Evolutionary conservation across 2,329 filamentous ascomycete genomes (phyloP).

Genomic region (Purpureocillium lavendulum): DNA sequence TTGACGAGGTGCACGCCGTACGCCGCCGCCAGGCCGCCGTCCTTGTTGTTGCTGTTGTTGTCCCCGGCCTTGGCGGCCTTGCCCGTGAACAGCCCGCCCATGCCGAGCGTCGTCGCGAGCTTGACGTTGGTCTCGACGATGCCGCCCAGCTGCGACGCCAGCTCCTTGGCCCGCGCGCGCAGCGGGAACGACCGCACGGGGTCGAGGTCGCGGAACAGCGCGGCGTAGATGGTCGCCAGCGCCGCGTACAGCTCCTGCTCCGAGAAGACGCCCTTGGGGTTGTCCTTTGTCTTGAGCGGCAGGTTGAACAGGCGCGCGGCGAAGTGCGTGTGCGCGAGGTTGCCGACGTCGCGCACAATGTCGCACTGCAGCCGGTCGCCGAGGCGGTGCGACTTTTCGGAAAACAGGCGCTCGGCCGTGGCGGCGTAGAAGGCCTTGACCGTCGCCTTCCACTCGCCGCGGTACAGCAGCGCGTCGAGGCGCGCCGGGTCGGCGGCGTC

Average conservation of each 20-base stretch:
- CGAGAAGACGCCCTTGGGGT: slow-evolving; percentile 49
- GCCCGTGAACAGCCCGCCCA: slow-evolving; percentile 42
- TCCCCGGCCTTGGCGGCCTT: slow-evolving; percentile 18
- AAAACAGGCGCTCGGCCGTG: slow-evolving; percentile 52
- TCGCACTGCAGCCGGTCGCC: slow-evolving; percentile 53
- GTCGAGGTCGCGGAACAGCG: slow-evolving; percentile 60
- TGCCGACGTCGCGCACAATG: slow-evolving; percentile 61
- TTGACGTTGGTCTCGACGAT: slow-evolving; percentile 60
- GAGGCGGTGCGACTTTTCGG: slow-evolving; percentile 57
- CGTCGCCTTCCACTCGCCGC: slow-evolving; percentile 51
- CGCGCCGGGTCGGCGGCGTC: slow-evolving; percentile 41
- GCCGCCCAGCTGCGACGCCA: slow-evolving; percentile 50
- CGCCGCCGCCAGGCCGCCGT: slow-evolving; percentile 50
- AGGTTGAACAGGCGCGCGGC: slow-evolving; percentile 55
- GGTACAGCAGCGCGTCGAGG: slow-evolving; percentile 50
- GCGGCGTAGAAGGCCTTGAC: slow-evolving; percentile 61
- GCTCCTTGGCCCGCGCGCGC: slow-evolving; percentile 46
- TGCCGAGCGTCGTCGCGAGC: slow-evolving; percentile 32
- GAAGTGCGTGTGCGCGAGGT: slow-evolving; percentile 57
- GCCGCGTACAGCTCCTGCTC: slow-evolving; percentile 52
- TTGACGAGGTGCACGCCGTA: slow-evolving; percentile 61
- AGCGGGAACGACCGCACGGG: slow-evolving; percentile 58
- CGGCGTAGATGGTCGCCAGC: slow-evolving; percentile 56
- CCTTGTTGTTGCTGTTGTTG: no score
- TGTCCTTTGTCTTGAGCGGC: slow-evolving; percentile 54